Conservation (phyloP, 177 flowering plant species). For the Vitis hybrid region DNA sequence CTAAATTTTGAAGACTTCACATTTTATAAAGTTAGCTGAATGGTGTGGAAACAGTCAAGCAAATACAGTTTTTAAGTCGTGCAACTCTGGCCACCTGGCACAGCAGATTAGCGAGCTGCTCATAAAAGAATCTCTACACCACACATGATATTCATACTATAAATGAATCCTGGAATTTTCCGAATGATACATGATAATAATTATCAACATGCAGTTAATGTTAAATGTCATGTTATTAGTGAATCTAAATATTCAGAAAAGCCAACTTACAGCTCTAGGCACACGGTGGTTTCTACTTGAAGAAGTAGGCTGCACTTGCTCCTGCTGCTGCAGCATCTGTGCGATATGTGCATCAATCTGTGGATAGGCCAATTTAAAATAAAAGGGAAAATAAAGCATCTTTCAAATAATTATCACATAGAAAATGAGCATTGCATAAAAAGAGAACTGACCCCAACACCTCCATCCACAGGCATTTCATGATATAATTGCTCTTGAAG, state of each 20-base stretch:
- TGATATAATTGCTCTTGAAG: slow-evolving; percentile 87
- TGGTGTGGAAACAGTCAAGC: background rate
- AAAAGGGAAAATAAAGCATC: slow-evolving; percentile 2
- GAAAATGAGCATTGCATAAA: background rate
- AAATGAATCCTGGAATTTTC: too few species aligned
- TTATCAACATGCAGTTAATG: background rate
- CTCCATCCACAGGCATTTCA: slow-evolving; percentile 42
- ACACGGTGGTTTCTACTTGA: slow-evolving; percentile 24
- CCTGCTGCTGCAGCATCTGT: slow-evolving; percentile 64
- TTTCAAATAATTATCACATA: background rate
- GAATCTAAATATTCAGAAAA: too few species aligned
- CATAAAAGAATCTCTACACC: background rate
- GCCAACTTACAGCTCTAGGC: slow-evolving; percentile 41
- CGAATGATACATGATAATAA: too few species aligned
- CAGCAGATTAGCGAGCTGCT: background rate
- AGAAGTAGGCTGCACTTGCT: slow-evolving; percentile 23
- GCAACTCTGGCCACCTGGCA: background rate
- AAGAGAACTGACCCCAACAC: slow-evolving; percentile 45
- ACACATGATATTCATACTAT: background rate
- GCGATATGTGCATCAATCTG: slow-evolving; percentile 72
- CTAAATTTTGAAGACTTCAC: background rate
- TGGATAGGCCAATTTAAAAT: background rate
- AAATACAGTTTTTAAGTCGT: background rate
- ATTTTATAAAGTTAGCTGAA: background rate
- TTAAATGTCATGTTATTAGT: background rate